A percentile compares a stretch with the other conserved stretches of the same genome.
phyloP scores from a whole-genome alignment of 306 rosid genomes.

The Cyclanthera cordifolia region DNA sequence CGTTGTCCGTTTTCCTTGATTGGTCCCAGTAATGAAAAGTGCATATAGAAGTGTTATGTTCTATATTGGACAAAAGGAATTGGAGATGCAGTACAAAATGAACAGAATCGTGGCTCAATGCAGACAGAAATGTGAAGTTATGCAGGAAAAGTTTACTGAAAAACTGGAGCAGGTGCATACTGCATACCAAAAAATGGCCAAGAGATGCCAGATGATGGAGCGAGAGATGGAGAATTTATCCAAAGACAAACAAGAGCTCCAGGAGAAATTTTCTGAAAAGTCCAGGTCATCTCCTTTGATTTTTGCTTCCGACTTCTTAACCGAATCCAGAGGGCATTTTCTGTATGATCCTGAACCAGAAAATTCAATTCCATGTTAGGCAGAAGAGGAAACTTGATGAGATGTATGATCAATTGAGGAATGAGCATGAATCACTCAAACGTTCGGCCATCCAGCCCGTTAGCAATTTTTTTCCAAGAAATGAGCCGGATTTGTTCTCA shows the following conservation, averaged over 20 bases:
- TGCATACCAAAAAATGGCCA: constrained; percentile 83
- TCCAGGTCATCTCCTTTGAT: constrained; percentile 44
- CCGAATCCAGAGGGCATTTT: not conserved
- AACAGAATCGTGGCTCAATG: constrained; percentile 69
- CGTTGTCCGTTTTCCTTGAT: constrained; percentile 30
- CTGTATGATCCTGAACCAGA: constrained; percentile 12
- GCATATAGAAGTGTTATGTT: constrained; percentile 92
- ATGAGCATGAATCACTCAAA: constrained; percentile 64
- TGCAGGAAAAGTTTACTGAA: constrained; percentile 88
- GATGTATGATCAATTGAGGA: constrained; percentile 92
- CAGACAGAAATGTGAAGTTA: constrained; percentile 83
- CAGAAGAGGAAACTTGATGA: constrained; percentile 99
- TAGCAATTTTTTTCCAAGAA: constrained; percentile 65
- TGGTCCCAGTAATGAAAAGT: constrained; percentile 69
- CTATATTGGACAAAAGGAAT: constrained; percentile 80
- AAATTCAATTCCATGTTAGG: constrained; percentile 33
- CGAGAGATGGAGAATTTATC: constrained; percentile 78
- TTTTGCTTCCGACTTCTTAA: too few species aligned
- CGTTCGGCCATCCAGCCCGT: constrained; percentile 82
- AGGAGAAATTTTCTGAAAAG: constrained; percentile 92
- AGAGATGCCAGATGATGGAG: constrained; percentile 82
- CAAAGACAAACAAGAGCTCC: constrained; percentile 98
- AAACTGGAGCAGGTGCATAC: constrained; percentile 81
- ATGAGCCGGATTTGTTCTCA: constrained; percentile 70
- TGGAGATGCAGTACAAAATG: constrained; percentile 89